These are phyloP conservation scores for Pulveroboletus sp. DNA, from an alignment of 1,284 basidiomycete species.

Conservation along the genomic window DNA sequence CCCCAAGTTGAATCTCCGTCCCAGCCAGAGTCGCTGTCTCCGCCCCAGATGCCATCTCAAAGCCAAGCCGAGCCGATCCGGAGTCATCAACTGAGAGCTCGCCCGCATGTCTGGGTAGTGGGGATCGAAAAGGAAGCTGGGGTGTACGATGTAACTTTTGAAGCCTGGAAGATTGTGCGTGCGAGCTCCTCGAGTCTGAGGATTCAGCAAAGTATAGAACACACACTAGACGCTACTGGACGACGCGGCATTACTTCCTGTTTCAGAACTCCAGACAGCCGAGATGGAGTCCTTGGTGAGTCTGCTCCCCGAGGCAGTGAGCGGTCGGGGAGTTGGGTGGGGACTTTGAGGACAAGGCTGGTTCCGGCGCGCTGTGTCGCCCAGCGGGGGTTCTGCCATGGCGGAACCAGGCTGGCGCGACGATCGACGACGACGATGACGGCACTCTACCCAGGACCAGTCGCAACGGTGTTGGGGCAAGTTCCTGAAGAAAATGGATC, in stretches of 20 bases:
- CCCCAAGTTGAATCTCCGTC: conserved; percentile 1
- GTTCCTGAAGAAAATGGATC: conserved; percentile 33
- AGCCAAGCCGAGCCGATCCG: conserved; percentile 2
- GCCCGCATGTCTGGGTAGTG: neutral
- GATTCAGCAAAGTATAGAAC: neutral
- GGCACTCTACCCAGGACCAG: conserved; percentile 33
- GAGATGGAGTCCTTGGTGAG: conserved; percentile 29
- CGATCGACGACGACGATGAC: conserved; percentile 32
- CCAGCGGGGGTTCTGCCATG: conserved; percentile 8
- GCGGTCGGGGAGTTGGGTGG: conserved; percentile 16
- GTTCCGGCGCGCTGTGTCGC: conserved; percentile 10
- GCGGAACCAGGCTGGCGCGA: conserved; percentile 11
- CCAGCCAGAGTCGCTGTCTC: neutral
- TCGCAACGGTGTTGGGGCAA: conserved; percentile 26
- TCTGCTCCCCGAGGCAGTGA: conserved; percentile 23
- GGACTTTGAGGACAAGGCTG: conserved; percentile 12
- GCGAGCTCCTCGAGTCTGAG: conserved; percentile 1
- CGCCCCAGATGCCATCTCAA: neutral
- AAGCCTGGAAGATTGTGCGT: conserved; percentile 8
- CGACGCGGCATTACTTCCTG: conserved; percentile 16
- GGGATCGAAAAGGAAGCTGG: neutral
- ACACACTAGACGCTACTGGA: conserved; percentile 3
- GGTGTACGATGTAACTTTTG: conserved; percentile 19
- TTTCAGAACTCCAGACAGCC: conserved; percentile 27
- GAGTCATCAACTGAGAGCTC: conserved; percentile 3